Conservation (phyloP, 108 stramenopile genomes). For the Halocafeteria seosinensis region DNA sequence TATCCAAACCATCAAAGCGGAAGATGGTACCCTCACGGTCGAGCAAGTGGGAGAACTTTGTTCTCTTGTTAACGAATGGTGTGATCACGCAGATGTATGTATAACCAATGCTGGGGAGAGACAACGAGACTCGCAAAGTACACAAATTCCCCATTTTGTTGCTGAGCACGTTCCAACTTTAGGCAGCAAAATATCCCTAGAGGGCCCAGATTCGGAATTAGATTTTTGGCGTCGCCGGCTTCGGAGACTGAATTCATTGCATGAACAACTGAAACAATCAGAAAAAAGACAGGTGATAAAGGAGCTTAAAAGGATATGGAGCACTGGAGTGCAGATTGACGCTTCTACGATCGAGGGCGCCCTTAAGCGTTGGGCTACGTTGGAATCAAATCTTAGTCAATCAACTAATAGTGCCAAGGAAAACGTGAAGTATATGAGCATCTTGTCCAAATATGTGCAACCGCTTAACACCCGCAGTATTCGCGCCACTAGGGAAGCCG, state of each 20-base stretch:
- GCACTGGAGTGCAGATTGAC: background rate
- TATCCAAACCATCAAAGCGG: background rate
- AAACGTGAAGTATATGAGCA: slow-evolving; percentile 41
- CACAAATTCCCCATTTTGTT: background rate
- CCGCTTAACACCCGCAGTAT: slow-evolving; percentile 32
- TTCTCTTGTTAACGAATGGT: too few relatives aligned
- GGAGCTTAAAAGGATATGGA: background rate
- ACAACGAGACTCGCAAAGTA: background rate
- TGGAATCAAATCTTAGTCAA: slow-evolving; percentile 38
- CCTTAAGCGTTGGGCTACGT: slow-evolving; percentile 33
- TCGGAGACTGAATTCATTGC: background rate
- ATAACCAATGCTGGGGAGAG: background rate
- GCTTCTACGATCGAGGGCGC: background rate
- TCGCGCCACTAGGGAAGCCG: slow-evolving; percentile 25
- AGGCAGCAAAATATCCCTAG: background rate
- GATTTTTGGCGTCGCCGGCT: background rate
- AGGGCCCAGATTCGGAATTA: background rate
- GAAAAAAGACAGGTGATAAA: background rate
- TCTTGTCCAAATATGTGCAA: slow-evolving; percentile 38
- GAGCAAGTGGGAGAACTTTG: too few relatives aligned
- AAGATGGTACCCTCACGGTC: background rate
- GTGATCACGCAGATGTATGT: too few relatives aligned
- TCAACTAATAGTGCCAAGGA: slow-evolving; percentile 49
- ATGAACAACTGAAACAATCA: background rate
- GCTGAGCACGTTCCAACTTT: background rate